Evolutionary conservation across 371 early-diverging fungal genomes (phyloP), one percentile per base, ranked within the genome.

Genomic region (Rhizomucor miehei): DNA sequence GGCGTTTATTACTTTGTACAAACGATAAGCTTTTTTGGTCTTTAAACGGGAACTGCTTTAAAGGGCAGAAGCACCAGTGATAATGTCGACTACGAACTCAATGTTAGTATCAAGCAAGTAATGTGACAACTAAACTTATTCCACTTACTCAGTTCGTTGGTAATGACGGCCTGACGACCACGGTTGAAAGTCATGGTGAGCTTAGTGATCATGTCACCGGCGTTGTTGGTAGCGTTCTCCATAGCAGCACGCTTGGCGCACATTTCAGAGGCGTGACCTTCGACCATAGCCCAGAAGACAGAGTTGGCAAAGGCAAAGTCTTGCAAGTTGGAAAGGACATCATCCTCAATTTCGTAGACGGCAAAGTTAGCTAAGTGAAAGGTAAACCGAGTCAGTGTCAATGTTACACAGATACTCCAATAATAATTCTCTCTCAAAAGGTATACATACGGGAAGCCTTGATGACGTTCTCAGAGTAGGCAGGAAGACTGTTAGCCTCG

Each of bases 141-240:
- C 49, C 23, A 63, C 78, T 67, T 76, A 79, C 77, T 89, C 62
- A 97, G 84, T 75, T 97, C 95, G 84, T 95, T 97, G 70, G 97
- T 97, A 78, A 97, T 97, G 61, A 87, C 86, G 56, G 97, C 94
- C 75, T 97, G 97, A 78, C 97, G 92, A 79, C 90, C 88, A 67
- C 96, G 90, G 86, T 97, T 95, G 85, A 87, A 97, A 52, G 84
- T 85, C 71, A 97, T 78, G 46, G 90, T 90, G 52, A 83, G 67
- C 70, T 80, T 80, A 47, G 60, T 54, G 49, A 89, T 87, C 86
- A 91, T 89, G 47, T 91, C 89, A 71, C 91, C 93, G 56, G 98
- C 99, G 80, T 98, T 98, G 89, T 96, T 95, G 76, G 97, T 97
- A 50, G 98, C 98, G 79, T 98, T 98, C 86, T 98, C 99, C 99